Base-by-base conservation (phyloP, 1,139 yeast genomes). In the Nakaseomyces delphensis region DNA sequence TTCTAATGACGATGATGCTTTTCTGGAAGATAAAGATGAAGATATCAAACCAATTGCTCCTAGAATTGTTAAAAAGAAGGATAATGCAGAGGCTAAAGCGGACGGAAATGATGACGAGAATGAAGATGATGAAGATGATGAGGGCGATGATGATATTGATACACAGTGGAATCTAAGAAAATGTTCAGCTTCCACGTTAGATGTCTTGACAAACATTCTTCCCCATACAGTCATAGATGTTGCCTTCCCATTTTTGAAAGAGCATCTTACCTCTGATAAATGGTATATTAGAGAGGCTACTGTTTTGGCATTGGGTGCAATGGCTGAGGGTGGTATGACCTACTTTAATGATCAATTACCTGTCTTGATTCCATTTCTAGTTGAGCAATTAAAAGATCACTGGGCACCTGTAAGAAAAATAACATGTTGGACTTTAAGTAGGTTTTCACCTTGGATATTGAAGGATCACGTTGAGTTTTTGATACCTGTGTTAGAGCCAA, bases 221-320 rank as follows among this genome's bases (percentile, higher is more conserved):
- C 91, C 96, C 0, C 72, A 70, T 7, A 77, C 76, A 45, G 91
- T 86, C 3, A 68, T 89, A 39, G 69, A 72, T 29, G 69, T 76
- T 11, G 72, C 86, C 1, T 70, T 89, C 49, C 97, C 98, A 2
- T 67, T 81, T 16, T 69, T 91, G 43, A 84, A 84, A 59, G 78
- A 76, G 41, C 76, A 79, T 45, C 77, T 91, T 43, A 73, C 74
- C 5, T 74, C 86, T 1, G 65, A 69, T 3, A 76, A 80, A 46
- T 91, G 98, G 98, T 84, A 84, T 32, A 76, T 83, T 11, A 74
- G 96, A 48, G 98, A 91, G 61, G 95, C 96, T 1, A 80, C 96
- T 1, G 89, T 91, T 30, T 70, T 91, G 42, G 96, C 97, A 1
- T 76, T 91, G 60, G 98, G 98, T 46, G 98, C 98, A 24, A 81